Percentiles rank a stretch among this genome's conserved stretches.
phyloP scores from a whole-genome alignment of 208 protist genomes.

The Trypanosoma rangeli region DNA sequence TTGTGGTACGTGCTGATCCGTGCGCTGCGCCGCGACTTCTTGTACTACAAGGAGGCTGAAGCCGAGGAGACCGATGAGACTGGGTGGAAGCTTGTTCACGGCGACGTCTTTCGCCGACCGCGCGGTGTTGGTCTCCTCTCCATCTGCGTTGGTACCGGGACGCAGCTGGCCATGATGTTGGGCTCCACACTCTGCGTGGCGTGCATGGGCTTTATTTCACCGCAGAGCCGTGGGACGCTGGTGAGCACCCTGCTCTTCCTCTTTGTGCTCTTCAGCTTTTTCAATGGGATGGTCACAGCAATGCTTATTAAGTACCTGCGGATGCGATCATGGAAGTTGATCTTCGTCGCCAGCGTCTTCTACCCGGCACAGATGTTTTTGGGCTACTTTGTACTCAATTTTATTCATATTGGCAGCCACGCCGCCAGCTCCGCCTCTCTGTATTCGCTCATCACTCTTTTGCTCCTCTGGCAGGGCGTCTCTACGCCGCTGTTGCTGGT shows the following conservation, averaged over 20 bases:
- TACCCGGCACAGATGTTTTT: slow-evolving; percentile 56
- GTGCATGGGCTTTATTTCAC: slow-evolving; percentile 90
- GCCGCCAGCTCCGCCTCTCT: slow-evolving; percentile 37
- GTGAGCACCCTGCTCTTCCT: slow-evolving; percentile 54
- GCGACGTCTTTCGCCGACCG: slow-evolving; percentile 94
- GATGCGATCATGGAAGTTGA: slow-evolving; percentile 82
- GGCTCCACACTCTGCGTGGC: slow-evolving; percentile 67
- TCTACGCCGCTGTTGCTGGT: slow-evolving; percentile 92
- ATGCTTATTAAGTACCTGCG: slow-evolving; percentile 70
- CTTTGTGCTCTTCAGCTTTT: slow-evolving; percentile 57
- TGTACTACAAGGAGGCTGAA: slow-evolving; percentile 82
- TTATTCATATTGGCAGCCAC: slow-evolving; percentile 42
- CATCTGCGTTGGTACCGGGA: slow-evolving; percentile 81
- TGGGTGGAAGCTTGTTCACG: slow-evolving; percentile 94
- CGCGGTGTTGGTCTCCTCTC: slow-evolving; percentile 71
- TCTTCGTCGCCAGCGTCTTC: slow-evolving; percentile 39
- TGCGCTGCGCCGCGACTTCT: slow-evolving; percentile 91
- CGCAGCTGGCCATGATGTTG: slow-evolving; percentile 87
- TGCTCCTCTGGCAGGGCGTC: slow-evolving; percentile 83
- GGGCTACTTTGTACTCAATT: slow-evolving; percentile 55
- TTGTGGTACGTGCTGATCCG: slow-evolving; percentile 95
- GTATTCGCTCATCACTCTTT: slow-evolving; percentile 25
- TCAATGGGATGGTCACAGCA: slow-evolving; percentile 87
- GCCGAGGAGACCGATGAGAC: slow-evolving; percentile 82
- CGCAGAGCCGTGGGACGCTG: slow-evolving; percentile 84